These are phyloP conservation scores for Tagetes patula DNA, from an alignment of 129 eudicot genomes.

Conservation along the genomic window DNA sequence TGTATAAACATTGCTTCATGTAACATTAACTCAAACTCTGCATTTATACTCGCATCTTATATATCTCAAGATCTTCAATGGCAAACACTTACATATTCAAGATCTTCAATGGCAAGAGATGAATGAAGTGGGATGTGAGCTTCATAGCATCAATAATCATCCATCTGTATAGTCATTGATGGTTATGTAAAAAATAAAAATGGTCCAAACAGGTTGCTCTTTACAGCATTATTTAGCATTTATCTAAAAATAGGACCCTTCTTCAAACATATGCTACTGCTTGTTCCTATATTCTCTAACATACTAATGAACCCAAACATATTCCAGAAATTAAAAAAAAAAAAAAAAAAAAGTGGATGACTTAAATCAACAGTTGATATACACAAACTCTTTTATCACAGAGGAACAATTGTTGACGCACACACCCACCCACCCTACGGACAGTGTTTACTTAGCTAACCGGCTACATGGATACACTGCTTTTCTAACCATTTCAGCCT, in stretches of 20 bases:
- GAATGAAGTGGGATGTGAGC: too few relatives aligned
- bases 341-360: neutral
- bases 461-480: conserved; percentile 34
- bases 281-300: conserved; percentile 25
- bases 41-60: too few relatives aligned
- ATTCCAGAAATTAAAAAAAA: conserved; percentile 8
- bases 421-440: neutral
- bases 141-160: too few relatives aligned
- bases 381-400: conserved; percentile 17
- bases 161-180: too few relatives aligned
- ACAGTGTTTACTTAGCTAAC: conserved; percentile 32
- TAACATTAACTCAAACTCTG: too few relatives aligned
- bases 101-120: too few relatives aligned
- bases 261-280: conserved; percentile 10
- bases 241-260: conserved; percentile 3
- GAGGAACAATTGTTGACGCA: neutral
- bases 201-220: neutral
- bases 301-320: conserved; percentile 13
- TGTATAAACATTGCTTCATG: too few relatives aligned
- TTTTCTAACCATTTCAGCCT: conserved; percentile 25
- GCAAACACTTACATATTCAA: too few relatives aligned
- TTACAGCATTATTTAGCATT: conserved; percentile 18
- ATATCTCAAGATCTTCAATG: too few relatives aligned
- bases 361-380: conserved; percentile 6
- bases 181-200: too few relatives aligned